Evolutionary conservation across 1,284 basidiomycete genomes (phyloP).

Genomic region (Inonotus obliquus): DNA sequence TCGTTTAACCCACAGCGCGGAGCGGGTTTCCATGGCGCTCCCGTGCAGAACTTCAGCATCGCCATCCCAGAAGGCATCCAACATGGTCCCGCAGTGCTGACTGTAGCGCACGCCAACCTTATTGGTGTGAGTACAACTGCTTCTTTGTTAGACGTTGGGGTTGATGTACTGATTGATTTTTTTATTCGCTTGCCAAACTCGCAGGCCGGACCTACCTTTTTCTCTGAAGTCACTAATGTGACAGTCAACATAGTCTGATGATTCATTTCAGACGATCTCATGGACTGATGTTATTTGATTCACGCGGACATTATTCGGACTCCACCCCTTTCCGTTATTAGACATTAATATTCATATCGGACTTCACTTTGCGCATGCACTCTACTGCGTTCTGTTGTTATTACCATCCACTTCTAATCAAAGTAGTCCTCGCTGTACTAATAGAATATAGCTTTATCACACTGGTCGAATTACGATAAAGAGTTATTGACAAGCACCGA

Average conservation of each 20-base stretch:
- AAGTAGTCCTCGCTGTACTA: background rate
- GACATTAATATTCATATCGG: background rate
- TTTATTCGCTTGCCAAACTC: background rate
- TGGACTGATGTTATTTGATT: background rate
- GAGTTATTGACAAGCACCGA: too few species aligned
- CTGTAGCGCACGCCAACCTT: slow-evolving; percentile 39
- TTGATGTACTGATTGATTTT: background rate
- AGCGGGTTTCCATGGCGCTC: slow-evolving; percentile 29
- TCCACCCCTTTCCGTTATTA: background rate
- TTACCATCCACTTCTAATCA: background rate
- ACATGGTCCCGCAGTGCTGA: slow-evolving; percentile 34
- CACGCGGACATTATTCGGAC: background rate
- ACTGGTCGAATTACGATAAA: too few species aligned
- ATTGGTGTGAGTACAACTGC: slow-evolving; percentile 37
- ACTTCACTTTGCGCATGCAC: background rate
- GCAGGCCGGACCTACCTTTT: slow-evolving; percentile 15
- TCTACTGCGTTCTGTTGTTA: background rate
- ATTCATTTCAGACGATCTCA: background rate
- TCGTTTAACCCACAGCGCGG: slow-evolving; percentile 36
- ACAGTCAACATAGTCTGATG: slow-evolving; percentile 7
- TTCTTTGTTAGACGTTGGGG: background rate
- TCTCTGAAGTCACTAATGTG: slow-evolving; percentile 14
- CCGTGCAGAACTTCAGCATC: slow-evolving; percentile 48
- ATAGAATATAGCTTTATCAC: too few species aligned
- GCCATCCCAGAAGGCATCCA: slow-evolving; percentile 32